Evolutionary conservation across 1,139 yeast species (phyloP).

Genomic region (Hansenula lynferdii): DNA sequence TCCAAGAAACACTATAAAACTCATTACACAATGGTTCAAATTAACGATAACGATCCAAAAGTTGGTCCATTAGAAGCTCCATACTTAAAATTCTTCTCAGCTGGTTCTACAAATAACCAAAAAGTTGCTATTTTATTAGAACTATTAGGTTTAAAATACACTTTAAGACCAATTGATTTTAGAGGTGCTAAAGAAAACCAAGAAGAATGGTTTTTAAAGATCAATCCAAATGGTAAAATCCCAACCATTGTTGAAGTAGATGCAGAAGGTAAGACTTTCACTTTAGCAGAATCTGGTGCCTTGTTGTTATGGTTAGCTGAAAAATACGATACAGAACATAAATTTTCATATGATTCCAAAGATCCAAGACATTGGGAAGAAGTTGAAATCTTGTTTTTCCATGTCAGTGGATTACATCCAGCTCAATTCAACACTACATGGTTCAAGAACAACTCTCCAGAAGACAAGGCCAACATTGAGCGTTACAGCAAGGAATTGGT

Average conservation of each 20-base stretch:
- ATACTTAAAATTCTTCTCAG: conserved; percentile 38
- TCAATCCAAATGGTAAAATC: conserved; percentile 48
- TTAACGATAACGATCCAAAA: conserved; percentile 30
- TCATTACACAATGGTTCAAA: conserved; percentile 6
- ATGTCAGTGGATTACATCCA: conserved; percentile 55
- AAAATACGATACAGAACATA: conserved; percentile 45
- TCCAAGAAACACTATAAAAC: no score
- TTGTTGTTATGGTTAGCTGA: conserved; percentile 49
- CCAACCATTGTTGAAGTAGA: conserved; percentile 43
- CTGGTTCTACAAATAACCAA: conserved; percentile 52
- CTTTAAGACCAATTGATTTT: conserved; percentile 37
- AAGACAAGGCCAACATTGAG: conserved; percentile 38
- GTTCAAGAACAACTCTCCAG: conserved; percentile 37
- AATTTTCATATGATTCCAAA: conserved; percentile 37
- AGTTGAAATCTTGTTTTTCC: conserved; percentile 43
- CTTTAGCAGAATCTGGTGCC: conserved; percentile 54
- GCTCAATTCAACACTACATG: conserved; percentile 51
- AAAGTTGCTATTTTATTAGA: conserved; percentile 47
- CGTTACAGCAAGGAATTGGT: conserved; percentile 42
- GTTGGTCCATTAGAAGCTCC: conserved; percentile 29
- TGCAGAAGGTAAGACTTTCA: conserved; percentile 30
- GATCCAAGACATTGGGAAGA: conserved; percentile 38
- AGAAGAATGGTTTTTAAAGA: conserved; percentile 39
- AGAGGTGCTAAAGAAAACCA: conserved; percentile 29
- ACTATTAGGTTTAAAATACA: conserved; percentile 42